Percentiles rank a stretch among this genome's conserved stretches.
phyloP scores from a whole-genome alignment of 1,284 basidiomycete genomes.

The Apiotrichum gracile region DNA sequence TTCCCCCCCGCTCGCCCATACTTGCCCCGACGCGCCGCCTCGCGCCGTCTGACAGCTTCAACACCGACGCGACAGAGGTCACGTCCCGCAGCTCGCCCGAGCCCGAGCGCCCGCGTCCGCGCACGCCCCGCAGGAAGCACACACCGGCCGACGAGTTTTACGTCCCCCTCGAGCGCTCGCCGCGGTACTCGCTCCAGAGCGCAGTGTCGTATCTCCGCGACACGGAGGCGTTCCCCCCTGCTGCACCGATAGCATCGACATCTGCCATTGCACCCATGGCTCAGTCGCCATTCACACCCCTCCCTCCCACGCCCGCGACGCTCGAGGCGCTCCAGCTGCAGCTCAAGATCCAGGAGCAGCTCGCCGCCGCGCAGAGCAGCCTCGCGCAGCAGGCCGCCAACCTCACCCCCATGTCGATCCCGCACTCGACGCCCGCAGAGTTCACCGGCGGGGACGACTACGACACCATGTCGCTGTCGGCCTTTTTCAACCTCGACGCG shows the following conservation, averaged over 20 bases:
- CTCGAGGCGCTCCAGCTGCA: background rate
- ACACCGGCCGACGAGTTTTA: background rate
- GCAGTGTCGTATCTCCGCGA: background rate
- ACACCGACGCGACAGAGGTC: background rate
- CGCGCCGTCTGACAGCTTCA: background rate
- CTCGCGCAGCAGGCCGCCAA: too few species aligned
- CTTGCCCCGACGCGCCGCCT: background rate
- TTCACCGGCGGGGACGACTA: constrained; percentile 12
- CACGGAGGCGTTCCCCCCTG: background rate
- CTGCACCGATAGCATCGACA: background rate
- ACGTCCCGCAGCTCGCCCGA: background rate
- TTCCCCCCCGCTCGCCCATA: background rate
- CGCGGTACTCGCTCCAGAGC: background rate
- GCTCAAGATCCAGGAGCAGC: background rate
- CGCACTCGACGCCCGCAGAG: background rate
- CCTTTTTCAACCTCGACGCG: constrained; percentile 12
- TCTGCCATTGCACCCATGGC: background rate
- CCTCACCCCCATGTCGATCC: background rate
- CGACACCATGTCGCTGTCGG: constrained; percentile 11
- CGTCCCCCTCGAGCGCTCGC: too few species aligned
- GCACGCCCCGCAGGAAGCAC: background rate
- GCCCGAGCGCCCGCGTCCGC: background rate
- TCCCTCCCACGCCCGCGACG: background rate
- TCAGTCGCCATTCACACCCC: background rate
- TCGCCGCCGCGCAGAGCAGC: background rate